A percentile compares a stretch with the other conserved stretches of the same genome.
Evolutionary conservation across 2,329 filamentous ascomycete genomes (phyloP).

Genomic region (Davidsoniella eucalypti): DNA sequence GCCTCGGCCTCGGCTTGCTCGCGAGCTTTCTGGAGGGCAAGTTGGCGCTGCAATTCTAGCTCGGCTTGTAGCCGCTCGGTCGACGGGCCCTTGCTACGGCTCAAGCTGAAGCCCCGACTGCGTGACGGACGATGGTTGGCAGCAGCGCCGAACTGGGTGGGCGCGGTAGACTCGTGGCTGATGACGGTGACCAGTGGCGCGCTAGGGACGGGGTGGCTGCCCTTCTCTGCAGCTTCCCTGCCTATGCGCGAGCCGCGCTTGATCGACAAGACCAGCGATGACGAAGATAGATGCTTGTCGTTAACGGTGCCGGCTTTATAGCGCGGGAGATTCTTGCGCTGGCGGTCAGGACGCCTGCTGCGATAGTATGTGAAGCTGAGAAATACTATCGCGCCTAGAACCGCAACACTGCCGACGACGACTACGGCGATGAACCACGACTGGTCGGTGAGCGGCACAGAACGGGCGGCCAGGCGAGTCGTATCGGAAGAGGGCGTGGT

Average conservation of each 20-base stretch:
- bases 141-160: background rate
- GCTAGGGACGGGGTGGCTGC: too few species aligned
- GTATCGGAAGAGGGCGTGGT: background rate
- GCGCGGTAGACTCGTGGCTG: too few species aligned
- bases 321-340: background rate
- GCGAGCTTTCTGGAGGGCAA: constrained; percentile 7
- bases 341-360: background rate
- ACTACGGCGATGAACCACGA: constrained; percentile 11
- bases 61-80: background rate
- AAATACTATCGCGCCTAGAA: constrained; percentile 4
- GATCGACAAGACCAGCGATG: constrained; percentile 1
- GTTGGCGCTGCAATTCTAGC: constrained; percentile 6
- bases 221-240: too few species aligned
- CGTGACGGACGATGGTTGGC: constrained; percentile 1
- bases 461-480: background rate
- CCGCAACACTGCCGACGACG: constrained; percentile 4
- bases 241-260: background rate
- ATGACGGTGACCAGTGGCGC: too few species aligned
- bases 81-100: background rate
- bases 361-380: constrained; percentile 7
- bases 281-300: constrained; percentile 1
- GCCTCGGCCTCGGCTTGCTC: background rate
- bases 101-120: constrained; percentile 1
- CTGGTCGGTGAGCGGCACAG: constrained; percentile 7
- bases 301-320: background rate